Conservation (phyloP, 179 eudicot species). For the Silene noctiflora region DNA sequence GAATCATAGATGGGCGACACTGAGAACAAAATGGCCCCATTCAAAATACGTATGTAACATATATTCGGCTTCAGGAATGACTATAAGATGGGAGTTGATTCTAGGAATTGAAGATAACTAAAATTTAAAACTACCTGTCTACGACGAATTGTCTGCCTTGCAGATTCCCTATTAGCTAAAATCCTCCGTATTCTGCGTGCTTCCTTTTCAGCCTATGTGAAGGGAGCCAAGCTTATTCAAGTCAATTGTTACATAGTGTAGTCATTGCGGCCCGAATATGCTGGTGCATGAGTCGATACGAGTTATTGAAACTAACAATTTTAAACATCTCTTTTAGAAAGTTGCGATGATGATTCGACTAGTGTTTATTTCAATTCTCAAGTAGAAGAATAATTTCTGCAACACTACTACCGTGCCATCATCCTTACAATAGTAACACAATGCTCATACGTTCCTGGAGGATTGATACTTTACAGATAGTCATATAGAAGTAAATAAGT, state of each 20-base stretch:
- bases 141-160: slow-evolving; percentile 82
- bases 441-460: background rate
- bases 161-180: slow-evolving; percentile 88
- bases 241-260: background rate
- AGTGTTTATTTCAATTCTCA: no score
- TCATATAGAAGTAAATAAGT: no score
- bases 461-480: background rate
- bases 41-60: no score
- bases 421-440: background rate
- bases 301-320: no score
- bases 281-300: no score
- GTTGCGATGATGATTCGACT: no score
- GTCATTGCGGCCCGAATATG: no score
- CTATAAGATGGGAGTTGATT: background rate
- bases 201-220: slow-evolving; percentile 63
- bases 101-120: background rate
- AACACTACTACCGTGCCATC: background rate
- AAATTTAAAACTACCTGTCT: slow-evolving; percentile 51
- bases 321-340: no score
- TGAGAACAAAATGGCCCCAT: no score
- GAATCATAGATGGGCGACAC: background rate
- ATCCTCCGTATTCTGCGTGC: slow-evolving; percentile 63
- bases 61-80: background rate
- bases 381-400: background rate
- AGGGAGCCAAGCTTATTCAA: background rate